phyloP scores from a whole-genome alignment of 768 basidiomycete species.

The Termitomyces sp. region DNA sequence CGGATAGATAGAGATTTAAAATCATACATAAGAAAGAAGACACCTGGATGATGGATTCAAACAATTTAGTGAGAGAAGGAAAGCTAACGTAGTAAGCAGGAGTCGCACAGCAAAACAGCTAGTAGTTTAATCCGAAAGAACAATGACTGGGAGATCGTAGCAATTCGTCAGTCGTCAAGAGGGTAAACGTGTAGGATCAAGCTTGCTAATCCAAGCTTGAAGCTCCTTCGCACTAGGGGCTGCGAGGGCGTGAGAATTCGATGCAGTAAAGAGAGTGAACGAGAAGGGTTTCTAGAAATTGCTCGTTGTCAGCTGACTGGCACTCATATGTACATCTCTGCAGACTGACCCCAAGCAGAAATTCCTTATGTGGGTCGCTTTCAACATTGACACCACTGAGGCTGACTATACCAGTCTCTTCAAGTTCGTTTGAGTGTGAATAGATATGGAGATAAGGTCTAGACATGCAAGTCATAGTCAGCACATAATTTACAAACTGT shows the following conservation, averaged over 20 bases:
- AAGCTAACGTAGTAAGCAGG: constrained; percentile 2
- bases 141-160: constrained; percentile 4
- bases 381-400: constrained; percentile 83
- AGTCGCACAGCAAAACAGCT: constrained; percentile 4
- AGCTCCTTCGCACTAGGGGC: constrained; percentile 81
- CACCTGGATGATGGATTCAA: constrained; percentile 2
- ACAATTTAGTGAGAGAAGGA: constrained; percentile 8
- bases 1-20: constrained; percentile 2
- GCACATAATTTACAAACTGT: not conserved
- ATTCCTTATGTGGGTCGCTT: constrained; percentile 82
- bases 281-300: constrained; percentile 70
- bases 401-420: constrained; percentile 81
- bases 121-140: constrained; percentile 3
- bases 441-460: constrained; percentile 93
- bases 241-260: constrained; percentile 88
- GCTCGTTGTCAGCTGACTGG: not conserved
- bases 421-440: constrained; percentile 76
- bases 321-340: not conserved
- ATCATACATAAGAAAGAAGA: constrained; percentile 9
- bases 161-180: constrained; percentile 24
- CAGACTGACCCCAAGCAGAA: constrained; percentile 73
- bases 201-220: constrained; percentile 77
- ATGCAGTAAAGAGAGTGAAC: constrained; percentile 88
- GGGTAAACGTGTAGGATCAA: constrained; percentile 75
- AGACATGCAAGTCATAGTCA: not conserved